A percentile compares a stretch with the other conserved stretches of the same genome.
These are phyloP conservation scores for Malassezia furfur DNA, from an alignment of 1,284 basidiomycete genomes.

Conservation along the genomic window DNA sequence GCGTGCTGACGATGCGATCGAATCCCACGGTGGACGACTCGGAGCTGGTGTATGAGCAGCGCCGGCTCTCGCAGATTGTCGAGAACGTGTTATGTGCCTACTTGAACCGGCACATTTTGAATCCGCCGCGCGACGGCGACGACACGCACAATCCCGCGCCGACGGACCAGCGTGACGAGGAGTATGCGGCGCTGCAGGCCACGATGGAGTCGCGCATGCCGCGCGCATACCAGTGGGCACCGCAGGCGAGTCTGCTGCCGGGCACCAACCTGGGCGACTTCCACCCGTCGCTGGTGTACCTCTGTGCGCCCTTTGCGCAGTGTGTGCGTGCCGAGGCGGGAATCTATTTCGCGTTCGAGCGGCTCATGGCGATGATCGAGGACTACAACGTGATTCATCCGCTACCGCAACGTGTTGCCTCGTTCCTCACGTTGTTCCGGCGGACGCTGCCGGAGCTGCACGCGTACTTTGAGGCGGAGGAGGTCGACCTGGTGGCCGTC, in stretches of 20 bases:
- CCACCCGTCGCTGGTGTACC: constrained; percentile 42
- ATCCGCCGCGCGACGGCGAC: neutral
- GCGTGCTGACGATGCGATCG: constrained; percentile 8
- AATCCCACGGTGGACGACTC: constrained; percentile 10
- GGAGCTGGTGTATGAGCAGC: constrained; percentile 23
- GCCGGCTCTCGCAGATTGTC: constrained; percentile 31
- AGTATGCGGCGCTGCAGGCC: neutral
- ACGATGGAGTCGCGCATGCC: constrained; percentile 24
- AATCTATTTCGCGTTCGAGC: constrained; percentile 48
- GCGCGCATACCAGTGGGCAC: constrained; percentile 31
- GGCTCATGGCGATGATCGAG: constrained; percentile 37
- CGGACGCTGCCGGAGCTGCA: constrained; percentile 46
- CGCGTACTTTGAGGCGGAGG: constrained; percentile 48
- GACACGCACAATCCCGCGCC: neutral
- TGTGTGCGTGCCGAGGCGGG: constrained; percentile 46
- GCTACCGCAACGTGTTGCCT: constrained; percentile 35
- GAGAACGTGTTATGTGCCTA: constrained; percentile 44
- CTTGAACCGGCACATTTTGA: constrained; percentile 26
- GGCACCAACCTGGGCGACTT: constrained; percentile 22
- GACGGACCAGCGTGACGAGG: neutral
- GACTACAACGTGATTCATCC: constrained; percentile 28
- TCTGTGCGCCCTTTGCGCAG: constrained; percentile 46
- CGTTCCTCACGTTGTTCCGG: constrained; percentile 46
- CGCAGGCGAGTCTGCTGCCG: constrained; percentile 16
- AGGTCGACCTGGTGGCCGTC: constrained; percentile 42